Evolutionary conservation across 2,329 filamentous ascomycete genomes (phyloP), one percentile per base, ranked within the genome.

Genomic region (Trichoderma citrinoviride): DNA sequence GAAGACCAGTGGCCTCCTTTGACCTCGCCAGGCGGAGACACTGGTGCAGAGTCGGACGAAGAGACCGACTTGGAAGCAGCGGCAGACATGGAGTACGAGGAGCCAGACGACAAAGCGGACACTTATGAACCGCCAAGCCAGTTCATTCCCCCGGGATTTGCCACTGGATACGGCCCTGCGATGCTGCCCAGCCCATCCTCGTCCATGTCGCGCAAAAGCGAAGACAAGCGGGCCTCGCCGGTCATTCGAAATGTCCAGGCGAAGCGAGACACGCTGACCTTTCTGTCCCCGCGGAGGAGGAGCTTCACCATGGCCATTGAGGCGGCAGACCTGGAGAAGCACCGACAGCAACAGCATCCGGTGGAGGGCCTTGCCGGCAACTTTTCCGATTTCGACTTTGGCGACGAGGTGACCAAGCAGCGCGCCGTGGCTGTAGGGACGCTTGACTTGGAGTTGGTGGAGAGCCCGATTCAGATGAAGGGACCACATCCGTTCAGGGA

Each of bases 191-290:
- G 80, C 3, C 81, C 81, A 1, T 75, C 78, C 5, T 70, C 74
- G 2, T 82, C 80, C 1, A 73, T 73, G 5, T 73, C 72, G n/a
- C 75, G 75, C 14, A 74, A 75, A 2, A 77, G 78, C 64, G 79
- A 80, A 55, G 77, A 82, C 49, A 78, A 80, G n/a, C 70, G 71
- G 65, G 76, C 72, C 65, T 71, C 37, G 68, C 82, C 82, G 1
- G 73, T 83, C 5, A 80, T 85, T 44, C 79, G 78, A 40, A 80
- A 80, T 49, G 80, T 83, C 0, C 68, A 71, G n/a, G 81, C 83
- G 3, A 82, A 80, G 70, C 80, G 83, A 37, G 82, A 86, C 49
- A 84, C 82, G 1, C 69, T 83, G 15, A 80, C 80, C 0, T 78
- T 82, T 21, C 77, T 78, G 67, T 76, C 78, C 0, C 77, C 81